Base-by-base conservation (phyloP, 2,329 filamentous ascomycete species). In the Plectosphaerella sp. region DNA sequence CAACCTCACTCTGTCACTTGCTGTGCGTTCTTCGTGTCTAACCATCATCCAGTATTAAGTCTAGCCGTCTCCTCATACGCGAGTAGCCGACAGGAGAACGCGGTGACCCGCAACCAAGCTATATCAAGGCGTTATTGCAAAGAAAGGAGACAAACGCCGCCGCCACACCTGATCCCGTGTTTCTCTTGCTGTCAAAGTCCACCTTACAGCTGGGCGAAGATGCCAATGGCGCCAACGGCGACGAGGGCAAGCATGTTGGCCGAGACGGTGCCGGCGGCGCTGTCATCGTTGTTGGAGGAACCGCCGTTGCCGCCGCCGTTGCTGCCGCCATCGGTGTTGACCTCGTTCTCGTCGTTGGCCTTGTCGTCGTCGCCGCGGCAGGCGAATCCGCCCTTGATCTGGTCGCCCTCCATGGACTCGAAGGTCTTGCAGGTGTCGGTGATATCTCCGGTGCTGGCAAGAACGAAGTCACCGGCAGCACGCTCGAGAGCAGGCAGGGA, bases 381-480 rank as follows among this genome's bases (percentile, higher is more conserved):
- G 33, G 61, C 68, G 62, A 67, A 74, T 57, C 67, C 67, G 58
- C 80, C 82, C 67, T 75, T 73, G 58, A 79, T 68, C 51, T 67
- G 54, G 59, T 69, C 69, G 55, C 59, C 58, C 51, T 68, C 61
- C 45, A 72, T 66, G 48, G 73, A 67, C 53, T 82, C 67, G 67
- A 88, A 81, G 33, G 65, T 59, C 49, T 70, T 66, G 77, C 88
- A 83, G 24, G 71, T 83, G 52, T 68, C 63, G 53, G 58, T 57
- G 57, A 89, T 84, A 56, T 87, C 76, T 54, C 76, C 78, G 50
- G 86, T 88, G 59, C 80, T 85, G 62, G 84, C 77, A 59, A 89
- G 74, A 64, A 86, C 85, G 68, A 90, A 88, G 55, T 82, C 82
- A 71, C 89, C 89, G 65, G 80, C 78, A 60, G 92, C 88, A 58